phyloP scores from a whole-genome alignment of 192 early-diverging fungal species.

The Coemansia sp. region DNA sequence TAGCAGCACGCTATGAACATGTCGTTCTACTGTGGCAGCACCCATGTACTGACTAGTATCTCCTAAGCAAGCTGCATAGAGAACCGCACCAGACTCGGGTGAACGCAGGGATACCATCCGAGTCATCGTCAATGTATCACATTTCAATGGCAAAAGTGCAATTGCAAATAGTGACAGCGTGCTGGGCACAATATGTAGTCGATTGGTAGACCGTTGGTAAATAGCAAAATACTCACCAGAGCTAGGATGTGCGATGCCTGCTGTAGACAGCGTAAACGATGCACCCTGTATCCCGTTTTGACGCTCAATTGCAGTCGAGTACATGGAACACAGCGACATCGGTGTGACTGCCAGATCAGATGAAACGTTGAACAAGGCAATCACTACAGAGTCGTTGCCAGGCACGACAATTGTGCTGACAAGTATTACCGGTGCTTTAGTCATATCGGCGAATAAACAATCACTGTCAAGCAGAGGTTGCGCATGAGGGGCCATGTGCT shows the following conservation, averaged over 20 bases:
- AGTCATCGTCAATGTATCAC: constrained; percentile 25
- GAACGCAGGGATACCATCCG: constrained; percentile 22
- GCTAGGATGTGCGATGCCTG: not conserved
- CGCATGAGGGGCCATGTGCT: not conserved
- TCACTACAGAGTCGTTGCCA: constrained; percentile 2
- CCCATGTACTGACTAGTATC: constrained; percentile 26
- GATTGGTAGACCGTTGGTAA: constrained; percentile 37
- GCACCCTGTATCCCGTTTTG: not conserved
- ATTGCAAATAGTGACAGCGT: constrained; percentile 2
- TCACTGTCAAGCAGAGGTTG: constrained; percentile 16
- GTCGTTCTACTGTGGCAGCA: constrained; percentile 15
- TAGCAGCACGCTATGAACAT: constrained; percentile 28
- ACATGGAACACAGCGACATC: constrained; percentile 3
- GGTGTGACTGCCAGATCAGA: constrained; percentile 14
- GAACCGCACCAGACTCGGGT: constrained; percentile 18
- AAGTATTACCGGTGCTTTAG: constrained; percentile 12
- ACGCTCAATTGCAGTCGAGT: not conserved
- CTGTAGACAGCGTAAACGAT: not conserved
- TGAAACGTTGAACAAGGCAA: constrained; percentile 26
- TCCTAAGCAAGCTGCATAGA: constrained; percentile 36
- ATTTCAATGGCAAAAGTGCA: constrained; percentile 21
- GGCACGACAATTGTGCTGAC: constrained; percentile 7
- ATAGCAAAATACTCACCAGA: constrained; percentile 9
- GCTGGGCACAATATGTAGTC: not conserved
- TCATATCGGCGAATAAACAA: constrained; percentile 39